Conservation (phyloP, 2,329 filamentous ascomycete genomes). For the Emmonsiellopsis sp. region DNA sequence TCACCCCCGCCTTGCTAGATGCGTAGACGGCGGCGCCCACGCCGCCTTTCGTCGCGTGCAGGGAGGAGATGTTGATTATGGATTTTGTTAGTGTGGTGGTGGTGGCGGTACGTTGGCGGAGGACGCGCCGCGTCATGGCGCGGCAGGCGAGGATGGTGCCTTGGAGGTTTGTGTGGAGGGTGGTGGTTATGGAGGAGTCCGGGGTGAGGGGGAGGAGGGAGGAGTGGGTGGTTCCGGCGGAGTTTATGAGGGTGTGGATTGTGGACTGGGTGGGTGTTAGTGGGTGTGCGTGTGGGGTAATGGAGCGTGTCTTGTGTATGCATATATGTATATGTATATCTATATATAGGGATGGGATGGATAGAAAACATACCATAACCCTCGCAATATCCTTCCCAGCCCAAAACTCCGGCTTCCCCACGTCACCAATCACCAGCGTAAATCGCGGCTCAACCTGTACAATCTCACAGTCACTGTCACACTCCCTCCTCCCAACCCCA, state of each 20-base stretch:
- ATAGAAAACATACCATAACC: constrained; percentile 22
- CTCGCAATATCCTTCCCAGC: constrained; percentile 26
- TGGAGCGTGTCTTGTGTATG: constrained; percentile 5
- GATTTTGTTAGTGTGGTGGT: constrained; percentile 48
- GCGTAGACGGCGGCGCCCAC: constrained; percentile 64
- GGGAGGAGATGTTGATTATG: constrained; percentile 74
- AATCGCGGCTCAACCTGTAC: background rate
- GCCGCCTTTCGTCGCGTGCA: constrained; percentile 61
- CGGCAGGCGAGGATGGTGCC: constrained; percentile 32
- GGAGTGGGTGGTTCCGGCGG: constrained; percentile 62
- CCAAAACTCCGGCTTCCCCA: constrained; percentile 18
- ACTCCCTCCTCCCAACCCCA: background rate
- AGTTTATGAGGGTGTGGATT: constrained; percentile 62
- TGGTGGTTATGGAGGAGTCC: constrained; percentile 41
- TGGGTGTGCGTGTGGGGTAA: background rate
- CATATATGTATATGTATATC: background rate
- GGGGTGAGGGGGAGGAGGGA: constrained; percentile 51
- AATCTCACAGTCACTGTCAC: constrained; percentile 1
- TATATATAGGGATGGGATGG: background rate
- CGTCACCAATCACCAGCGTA: constrained; percentile 25
- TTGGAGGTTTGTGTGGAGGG: constrained; percentile 62
- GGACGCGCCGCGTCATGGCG: constrained; percentile 24
- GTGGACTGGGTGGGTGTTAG: constrained; percentile 15
- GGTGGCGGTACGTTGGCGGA: constrained; percentile 14
- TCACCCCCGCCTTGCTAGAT: constrained; percentile 69